Evolutionary conservation across 495 filamentous ascomycete species (phyloP).

Genomic region (Xylaria telfairii): DNA sequence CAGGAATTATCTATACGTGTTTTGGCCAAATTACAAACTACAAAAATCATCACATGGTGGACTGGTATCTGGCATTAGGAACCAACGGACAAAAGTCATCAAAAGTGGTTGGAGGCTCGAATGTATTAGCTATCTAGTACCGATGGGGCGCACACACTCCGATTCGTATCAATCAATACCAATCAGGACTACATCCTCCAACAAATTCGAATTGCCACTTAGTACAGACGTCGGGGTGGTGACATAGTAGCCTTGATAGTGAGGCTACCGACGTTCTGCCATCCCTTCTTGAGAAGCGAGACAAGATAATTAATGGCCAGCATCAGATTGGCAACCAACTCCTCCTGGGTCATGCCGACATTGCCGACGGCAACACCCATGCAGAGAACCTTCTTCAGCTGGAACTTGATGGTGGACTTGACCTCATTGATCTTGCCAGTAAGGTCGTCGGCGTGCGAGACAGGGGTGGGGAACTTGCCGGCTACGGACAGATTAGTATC

Average conservation of each 20-base stretch:
- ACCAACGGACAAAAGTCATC: background rate
- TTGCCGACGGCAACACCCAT: conserved; percentile 99
- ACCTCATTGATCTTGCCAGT: conserved; percentile 94
- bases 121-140: conserved; percentile 35
- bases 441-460: conserved; percentile 95
- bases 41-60: no score
- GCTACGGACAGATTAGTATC: conserved; percentile 56
- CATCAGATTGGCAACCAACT: conserved; percentile 93
- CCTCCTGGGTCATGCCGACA: conserved; percentile 95
- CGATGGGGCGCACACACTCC: conserved; percentile 21
- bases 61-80: no score
- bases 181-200: conserved; percentile 39
- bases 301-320: conserved; percentile 99
- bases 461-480: conserved; percentile 98
- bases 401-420: conserved; percentile 99
- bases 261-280: conserved; percentile 99
- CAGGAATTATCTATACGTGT: no score
- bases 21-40: no score
- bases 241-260: conserved; percentile 99
- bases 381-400: conserved; percentile 99
- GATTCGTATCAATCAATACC: conserved; percentile 24
- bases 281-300: conserved; percentile 98
- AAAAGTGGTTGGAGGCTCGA: conserved; percentile 36
- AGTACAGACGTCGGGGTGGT: conserved; percentile 95
- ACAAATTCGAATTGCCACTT: conserved; percentile 41